Base-by-base conservation (phyloP, 2,329 filamentous ascomycete species). In the Trichoderma gracile region DNA sequence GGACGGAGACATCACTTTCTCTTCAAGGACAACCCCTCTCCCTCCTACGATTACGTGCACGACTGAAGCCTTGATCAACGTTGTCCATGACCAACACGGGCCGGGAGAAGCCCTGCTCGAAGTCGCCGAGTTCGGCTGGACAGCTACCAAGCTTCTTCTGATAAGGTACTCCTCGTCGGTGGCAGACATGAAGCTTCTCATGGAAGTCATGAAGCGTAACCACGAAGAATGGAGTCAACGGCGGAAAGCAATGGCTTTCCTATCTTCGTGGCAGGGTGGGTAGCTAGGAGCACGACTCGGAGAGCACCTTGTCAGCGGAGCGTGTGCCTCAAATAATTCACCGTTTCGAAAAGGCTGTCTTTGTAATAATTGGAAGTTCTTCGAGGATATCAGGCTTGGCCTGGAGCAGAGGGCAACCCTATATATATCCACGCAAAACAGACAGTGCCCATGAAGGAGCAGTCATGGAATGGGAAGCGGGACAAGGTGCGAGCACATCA, bases 381-480 rank as follows among this genome's bases (percentile, higher is more conserved):
- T 38, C 4, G 33, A 38, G 33, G 33, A 14, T 3, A 38, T 38
- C n/a, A 62, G 21, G 45, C 15, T 19, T 10, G 47, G 30, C 47
- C 21, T 25, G 25, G 25, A 46, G 40, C 23, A 49, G 43, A 58
- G 55, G 45, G 58, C 49, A 54, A 46, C 15, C 38, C 58, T 54
- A 61, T 15, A 53, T 33, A 33, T 2, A 23, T n/a, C 15, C 15
- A 27, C 8, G 14, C 14, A 43, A 43, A 12, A 15, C n/a, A 17
- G 15, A 43, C n/a, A n/a, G 46, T n/a, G 40, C 45, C 15, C 30
- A 33, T 33, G 30, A n/a, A n/a, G n/a, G n/a, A n/a, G n/a, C n/a
- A n/a, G n/a, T n/a, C n/a, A n/a, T n/a, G n/a, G n/a, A n/a, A n/a
- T n/a, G n/a, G n/a, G n/a, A n/a, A n/a, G n/a, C n/a, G n/a, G n/a